These are phyloP conservation scores for Sphaerulina vaccinii DNA, from an alignment of 2,329 filamentous ascomycete genomes.

Conservation along the genomic window DNA sequence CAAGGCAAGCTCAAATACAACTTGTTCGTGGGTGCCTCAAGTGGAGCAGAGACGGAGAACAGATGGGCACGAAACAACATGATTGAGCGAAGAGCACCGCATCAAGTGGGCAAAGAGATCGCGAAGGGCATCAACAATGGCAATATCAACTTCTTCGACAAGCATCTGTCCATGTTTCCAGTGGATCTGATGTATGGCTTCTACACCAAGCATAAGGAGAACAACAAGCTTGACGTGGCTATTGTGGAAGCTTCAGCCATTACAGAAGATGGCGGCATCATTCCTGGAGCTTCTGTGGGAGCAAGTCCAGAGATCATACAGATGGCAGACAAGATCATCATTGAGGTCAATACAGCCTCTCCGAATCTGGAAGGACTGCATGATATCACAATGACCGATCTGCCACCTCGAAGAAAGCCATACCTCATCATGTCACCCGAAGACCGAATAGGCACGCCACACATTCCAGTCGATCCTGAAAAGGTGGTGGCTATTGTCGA, in stretches of 20 bases:
- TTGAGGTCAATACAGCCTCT: conserved; percentile 85
- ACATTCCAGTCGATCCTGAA: conserved; percentile 81
- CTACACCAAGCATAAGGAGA: conserved; percentile 76
- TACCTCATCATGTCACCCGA: conserved; percentile 83
- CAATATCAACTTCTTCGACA: conserved; percentile 88
- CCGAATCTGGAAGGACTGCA: conserved; percentile 85
- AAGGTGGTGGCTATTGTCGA: conserved; percentile 83
- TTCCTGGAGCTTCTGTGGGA: conserved; percentile 69
- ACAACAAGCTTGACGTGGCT: conserved; percentile 74
- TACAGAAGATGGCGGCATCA: conserved; percentile 83
- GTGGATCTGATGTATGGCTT: conserved; percentile 73
- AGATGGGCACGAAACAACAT: conserved; percentile 86
- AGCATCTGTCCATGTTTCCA: conserved; percentile 91
- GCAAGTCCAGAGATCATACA: conserved; percentile 60
- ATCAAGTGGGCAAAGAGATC: conserved; percentile 89
- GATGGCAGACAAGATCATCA: conserved; percentile 90
- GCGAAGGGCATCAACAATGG: conserved; percentile 88
- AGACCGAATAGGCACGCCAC: conserved; percentile 78
- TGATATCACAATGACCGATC: conserved; percentile 86
- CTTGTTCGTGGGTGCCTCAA: conserved; percentile 86
- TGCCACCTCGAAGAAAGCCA: conserved; percentile 77
- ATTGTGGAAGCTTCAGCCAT: conserved; percentile 82
- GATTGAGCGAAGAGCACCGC: conserved; percentile 80
- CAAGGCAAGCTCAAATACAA: conserved; percentile 83
- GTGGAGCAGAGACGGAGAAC: conserved; percentile 86